These are phyloP conservation scores for Nissolia schottii DNA, from an alignment of 306 rosid species.

Conservation along the genomic window DNA sequence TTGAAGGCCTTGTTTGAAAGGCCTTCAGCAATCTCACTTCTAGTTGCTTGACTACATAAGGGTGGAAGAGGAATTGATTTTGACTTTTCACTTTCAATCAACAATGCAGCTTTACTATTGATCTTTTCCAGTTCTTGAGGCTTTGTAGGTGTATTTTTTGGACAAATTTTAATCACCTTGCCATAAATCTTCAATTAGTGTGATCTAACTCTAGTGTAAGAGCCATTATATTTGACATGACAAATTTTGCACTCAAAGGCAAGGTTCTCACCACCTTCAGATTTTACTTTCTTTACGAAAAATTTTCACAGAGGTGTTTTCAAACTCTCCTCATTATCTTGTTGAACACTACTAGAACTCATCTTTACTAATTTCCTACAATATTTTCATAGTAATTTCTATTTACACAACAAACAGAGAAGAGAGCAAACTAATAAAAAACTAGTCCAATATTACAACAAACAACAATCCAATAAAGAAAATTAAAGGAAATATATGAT, in stretches of 20 bases:
- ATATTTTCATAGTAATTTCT: no score
- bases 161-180: background rate
- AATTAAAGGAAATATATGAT: no score
- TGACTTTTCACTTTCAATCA: background rate
- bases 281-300: background rate
- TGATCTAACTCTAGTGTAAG: background rate
- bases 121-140: background rate
- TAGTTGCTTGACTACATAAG: background rate
- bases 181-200: background rate
- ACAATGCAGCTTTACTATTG: background rate
- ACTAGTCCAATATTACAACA: no score
- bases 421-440: no score
- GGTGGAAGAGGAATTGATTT: background rate
- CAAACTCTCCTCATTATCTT: background rate
- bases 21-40: no score
- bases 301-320: background rate
- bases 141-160: background rate
- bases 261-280: background rate
- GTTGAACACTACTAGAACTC: background rate
- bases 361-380: background rate
- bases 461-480: no score
- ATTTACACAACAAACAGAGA: no score
- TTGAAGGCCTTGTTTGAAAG: background rate
- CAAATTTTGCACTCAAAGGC: background rate
- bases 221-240: background rate